Evolutionary conservation across 164 flowering plant species (phyloP).

Genomic region (Pachysandra terminalis): DNA sequence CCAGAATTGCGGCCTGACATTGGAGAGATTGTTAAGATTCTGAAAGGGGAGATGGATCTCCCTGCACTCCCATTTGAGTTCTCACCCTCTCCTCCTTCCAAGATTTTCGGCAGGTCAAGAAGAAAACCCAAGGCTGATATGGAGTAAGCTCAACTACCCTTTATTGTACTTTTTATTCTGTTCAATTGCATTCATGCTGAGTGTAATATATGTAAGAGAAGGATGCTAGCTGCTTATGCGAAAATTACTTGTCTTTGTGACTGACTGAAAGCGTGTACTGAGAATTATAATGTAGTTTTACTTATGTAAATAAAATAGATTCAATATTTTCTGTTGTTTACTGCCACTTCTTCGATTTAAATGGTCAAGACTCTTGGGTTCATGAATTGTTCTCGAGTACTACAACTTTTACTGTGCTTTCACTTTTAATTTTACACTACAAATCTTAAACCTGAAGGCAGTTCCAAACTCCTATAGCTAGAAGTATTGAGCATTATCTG

Average conservation of each 20-base stretch:
- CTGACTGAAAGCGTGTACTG: not conserved
- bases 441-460: no score
- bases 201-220: not conserved
- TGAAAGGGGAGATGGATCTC: constrained; percentile 85
- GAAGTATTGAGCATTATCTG: no score
- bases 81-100: constrained; percentile 89
- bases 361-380: not conserved
- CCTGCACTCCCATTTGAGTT: constrained; percentile 73
- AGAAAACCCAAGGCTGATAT: constrained; percentile 42
- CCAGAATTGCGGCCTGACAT: constrained; percentile 92
- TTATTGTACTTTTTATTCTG: not conserved
- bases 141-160: constrained; percentile 27
- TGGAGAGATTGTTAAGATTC: constrained; percentile 70
- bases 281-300: not conserved
- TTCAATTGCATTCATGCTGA: not conserved
- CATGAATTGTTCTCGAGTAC: no score
- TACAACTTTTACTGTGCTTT: no score
- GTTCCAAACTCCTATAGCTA: no score
- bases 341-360: not conserved
- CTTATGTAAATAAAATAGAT: not conserved
- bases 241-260: not conserved
- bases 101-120: constrained; percentile 49
- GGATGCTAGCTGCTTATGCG: not conserved
- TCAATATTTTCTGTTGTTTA: not conserved
- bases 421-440: no score